Evolutionary conservation across 164 flowering plant species (phyloP).

Genomic region (Stephania cephalantha): DNA sequence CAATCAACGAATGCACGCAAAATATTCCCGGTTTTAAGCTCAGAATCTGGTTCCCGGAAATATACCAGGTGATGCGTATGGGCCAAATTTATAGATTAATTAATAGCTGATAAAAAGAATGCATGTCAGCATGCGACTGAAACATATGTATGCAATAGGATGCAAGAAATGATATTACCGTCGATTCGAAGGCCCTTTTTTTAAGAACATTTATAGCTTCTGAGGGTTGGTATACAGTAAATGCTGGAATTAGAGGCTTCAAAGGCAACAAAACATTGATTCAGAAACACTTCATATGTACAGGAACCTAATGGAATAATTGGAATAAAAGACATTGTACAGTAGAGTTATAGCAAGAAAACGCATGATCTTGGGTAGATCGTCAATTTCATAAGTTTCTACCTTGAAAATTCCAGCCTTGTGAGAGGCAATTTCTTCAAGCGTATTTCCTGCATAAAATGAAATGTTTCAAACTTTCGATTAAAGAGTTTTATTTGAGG

Average conservation of each 20-base stretch:
- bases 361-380: conserved; percentile 6
- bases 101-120: not conserved
- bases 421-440: conserved; percentile 65
- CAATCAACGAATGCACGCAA: not conserved
- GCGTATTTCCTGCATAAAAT: conserved; percentile 65
- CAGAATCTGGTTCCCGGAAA: not conserved
- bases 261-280: conserved; percentile 41
- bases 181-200: conserved; percentile 40
- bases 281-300: conserved; percentile 33
- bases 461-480: not conserved
- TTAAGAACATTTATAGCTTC: conserved; percentile 86
- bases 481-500: no score
- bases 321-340: conserved; percentile 8
- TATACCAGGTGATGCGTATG: not conserved
- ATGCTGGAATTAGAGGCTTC: conserved; percentile 81
- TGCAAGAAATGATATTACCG: conserved; percentile 31
- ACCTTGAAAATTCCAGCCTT: conserved; percentile 98
- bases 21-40: not conserved
- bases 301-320: conserved; percentile 23
- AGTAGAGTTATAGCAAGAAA: not conserved
- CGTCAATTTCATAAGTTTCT: conserved; percentile 2
- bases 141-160: not conserved
- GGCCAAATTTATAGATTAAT: not conserved
- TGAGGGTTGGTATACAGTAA: conserved; percentile 62
- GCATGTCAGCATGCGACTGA: not conserved